Evolutionary conservation across 1,284 basidiomycete genomes (phyloP).

Genomic region (Ceratobasidium sp.): DNA sequence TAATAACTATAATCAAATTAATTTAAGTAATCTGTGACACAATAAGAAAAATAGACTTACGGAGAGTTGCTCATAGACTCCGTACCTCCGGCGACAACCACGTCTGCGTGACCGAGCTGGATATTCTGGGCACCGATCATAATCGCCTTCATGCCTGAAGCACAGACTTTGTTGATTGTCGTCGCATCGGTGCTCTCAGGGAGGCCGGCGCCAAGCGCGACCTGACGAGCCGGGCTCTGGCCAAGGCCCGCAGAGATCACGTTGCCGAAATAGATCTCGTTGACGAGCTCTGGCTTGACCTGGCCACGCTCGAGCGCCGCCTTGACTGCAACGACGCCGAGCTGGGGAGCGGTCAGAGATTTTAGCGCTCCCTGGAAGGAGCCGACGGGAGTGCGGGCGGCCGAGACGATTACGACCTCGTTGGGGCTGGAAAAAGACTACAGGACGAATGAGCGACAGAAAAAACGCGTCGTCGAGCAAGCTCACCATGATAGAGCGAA

Average conservation of each 20-base stretch:
- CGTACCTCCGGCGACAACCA: slow-evolving; percentile 94
- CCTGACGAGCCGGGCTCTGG: slow-evolving; percentile 94
- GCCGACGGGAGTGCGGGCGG: slow-evolving; percentile 92
- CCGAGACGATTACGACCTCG: slow-evolving; percentile 94
- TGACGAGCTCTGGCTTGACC: slow-evolving; percentile 80
- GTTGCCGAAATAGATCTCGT: slow-evolving; percentile 97
- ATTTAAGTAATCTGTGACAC: slow-evolving; percentile 41
- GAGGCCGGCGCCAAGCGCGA: slow-evolving; percentile 86
- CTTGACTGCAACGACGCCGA: slow-evolving; percentile 89
- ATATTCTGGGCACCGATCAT: slow-evolving; percentile 93
- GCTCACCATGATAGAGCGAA: slow-evolving; percentile 47
- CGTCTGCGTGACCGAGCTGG: slow-evolving; percentile 80
- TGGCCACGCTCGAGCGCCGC: slow-evolving; percentile 83
- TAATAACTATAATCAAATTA: slow-evolving; percentile 71
- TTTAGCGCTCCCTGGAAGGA: slow-evolving; percentile 92
- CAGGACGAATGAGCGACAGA: slow-evolving; percentile 8
- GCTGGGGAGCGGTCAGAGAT: slow-evolving; percentile 86
- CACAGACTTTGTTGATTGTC: slow-evolving; percentile 99
- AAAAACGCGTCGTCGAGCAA: slow-evolving; percentile 39
- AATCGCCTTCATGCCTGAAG: slow-evolving; percentile 93
- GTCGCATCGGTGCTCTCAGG: slow-evolving; percentile 90
- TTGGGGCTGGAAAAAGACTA: slow-evolving; percentile 58
- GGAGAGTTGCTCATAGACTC: slow-evolving; percentile 98
- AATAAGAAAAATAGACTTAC: slow-evolving; percentile 58
- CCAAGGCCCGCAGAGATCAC: slow-evolving; percentile 96